Percentiles rank a stretch among this genome's conserved stretches.
Evolutionary conservation across 139 green algal species (phyloP).

Genomic region (Tetraselmis striata): DNA sequence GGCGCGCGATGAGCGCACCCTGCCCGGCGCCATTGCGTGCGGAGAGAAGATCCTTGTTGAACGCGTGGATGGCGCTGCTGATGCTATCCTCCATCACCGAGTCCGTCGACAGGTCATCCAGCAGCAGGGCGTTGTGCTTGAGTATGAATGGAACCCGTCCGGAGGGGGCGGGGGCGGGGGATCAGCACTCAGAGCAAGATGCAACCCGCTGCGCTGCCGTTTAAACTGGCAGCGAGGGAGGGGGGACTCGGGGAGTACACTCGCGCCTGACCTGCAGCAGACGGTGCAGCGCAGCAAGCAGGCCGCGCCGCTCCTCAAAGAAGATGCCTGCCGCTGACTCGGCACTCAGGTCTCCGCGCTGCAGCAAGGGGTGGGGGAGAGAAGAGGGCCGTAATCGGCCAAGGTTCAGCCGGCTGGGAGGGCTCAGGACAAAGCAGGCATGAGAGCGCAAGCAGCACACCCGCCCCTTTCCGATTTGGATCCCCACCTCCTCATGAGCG

Average conservation of each 20-base stretch:
- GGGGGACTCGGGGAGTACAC: too few relatives aligned
- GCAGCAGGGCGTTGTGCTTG: constrained; percentile 5
- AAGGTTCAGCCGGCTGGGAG: neutral
- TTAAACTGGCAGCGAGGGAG: too few relatives aligned
- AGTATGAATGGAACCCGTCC: neutral
- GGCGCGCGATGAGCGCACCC: constrained; percentile 30
- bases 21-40: constrained; percentile 8
- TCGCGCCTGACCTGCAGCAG: constrained; percentile 47
- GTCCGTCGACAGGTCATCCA: constrained; percentile 4
- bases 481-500: constrained; percentile 53
- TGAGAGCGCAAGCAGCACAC: neutral
- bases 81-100: constrained; percentile 6
- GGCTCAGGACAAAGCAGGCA: neutral
- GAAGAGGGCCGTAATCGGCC: too few relatives aligned
- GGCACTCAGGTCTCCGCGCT: constrained; percentile 33
- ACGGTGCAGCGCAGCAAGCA: constrained; percentile 28
- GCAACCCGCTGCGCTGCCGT: too few relatives aligned
- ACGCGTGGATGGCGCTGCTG: constrained; percentile 18
- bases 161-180: neutral
- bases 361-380: too few relatives aligned
- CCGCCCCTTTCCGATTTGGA: too few relatives aligned
- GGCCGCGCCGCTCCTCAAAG: constrained; percentile 46
- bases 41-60: constrained; percentile 35
- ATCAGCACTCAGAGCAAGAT: too few relatives aligned
- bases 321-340: constrained; percentile 51